phyloP scores from a whole-genome alignment of 805 yeast species.

The Starmera quercuum region DNA sequence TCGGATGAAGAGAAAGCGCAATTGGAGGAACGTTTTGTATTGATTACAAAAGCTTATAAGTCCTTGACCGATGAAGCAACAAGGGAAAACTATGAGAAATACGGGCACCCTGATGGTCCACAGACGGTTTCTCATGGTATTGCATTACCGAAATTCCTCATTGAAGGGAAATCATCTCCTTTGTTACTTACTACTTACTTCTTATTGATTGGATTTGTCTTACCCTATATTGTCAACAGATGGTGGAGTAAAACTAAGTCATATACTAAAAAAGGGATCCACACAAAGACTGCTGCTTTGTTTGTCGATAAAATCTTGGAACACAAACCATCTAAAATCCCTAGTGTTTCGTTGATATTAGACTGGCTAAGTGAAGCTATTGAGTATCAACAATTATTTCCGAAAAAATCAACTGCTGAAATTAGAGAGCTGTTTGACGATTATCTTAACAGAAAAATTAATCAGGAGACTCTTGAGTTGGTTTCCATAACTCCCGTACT shows the following conservation, averaged over 20 bases:
- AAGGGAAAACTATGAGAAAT: constrained; percentile 72
- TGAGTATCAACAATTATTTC: constrained; percentile 47
- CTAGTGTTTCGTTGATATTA: constrained; percentile 49
- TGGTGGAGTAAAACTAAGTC: constrained; percentile 89
- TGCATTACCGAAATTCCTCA: constrained; percentile 86
- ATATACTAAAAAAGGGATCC: constrained; percentile 76
- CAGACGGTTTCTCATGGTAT: constrained; percentile 87
- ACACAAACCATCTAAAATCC: constrained; percentile 57
- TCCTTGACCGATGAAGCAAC: constrained; percentile 87
- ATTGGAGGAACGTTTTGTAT: constrained; percentile 71
- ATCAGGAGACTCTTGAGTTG: constrained; percentile 38
- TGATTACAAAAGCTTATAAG: constrained; percentile 86
- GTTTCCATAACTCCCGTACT: constrained; percentile 60
- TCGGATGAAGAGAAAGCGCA: constrained; percentile 45
- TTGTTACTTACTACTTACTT: constrained; percentile 60
- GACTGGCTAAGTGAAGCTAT: constrained; percentile 56
- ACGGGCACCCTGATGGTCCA: constrained; percentile 98
- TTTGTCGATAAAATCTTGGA: constrained; percentile 70
- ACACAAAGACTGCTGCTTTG: constrained; percentile 72
- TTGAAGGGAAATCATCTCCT: constrained; percentile 73
- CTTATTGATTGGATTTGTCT: constrained; percentile 61
- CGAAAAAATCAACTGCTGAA: constrained; percentile 35
- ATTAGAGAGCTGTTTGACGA: constrained; percentile 44
- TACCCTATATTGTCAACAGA: constrained; percentile 73
- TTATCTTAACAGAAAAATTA: constrained; percentile 47